Conservation (phyloP, 345 rosid species). For the Eutrema heterophyllum region DNA sequence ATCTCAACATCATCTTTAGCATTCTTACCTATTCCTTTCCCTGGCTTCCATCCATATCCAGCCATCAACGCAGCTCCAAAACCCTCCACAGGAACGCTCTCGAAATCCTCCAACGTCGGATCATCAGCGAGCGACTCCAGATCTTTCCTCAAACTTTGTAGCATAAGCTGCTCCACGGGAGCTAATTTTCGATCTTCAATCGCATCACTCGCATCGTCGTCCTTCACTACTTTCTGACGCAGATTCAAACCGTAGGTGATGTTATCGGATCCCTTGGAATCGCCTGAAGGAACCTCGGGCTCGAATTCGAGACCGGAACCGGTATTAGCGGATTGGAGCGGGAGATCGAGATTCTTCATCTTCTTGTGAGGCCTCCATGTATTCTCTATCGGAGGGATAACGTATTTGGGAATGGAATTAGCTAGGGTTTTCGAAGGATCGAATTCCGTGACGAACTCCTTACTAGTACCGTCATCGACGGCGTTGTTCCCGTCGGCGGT, state of each 20-base stretch:
- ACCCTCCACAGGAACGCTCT: slow-evolving; percentile 65
- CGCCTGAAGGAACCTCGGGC: slow-evolving; percentile 31
- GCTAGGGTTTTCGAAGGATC: slow-evolving; percentile 46
- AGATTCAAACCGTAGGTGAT: slow-evolving; percentile 60
- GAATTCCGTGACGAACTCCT: slow-evolving; percentile 53
- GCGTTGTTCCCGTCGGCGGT: slow-evolving; percentile 10
- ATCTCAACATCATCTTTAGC: slow-evolving; percentile 64
- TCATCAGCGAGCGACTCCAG: slow-evolving; percentile 56
- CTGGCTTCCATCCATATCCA: slow-evolving; percentile 84
- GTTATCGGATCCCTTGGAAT: slow-evolving; percentile 8
- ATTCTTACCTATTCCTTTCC: slow-evolving; percentile 76
- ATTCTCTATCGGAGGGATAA: slow-evolving; percentile 55
- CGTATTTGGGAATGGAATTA: slow-evolving; percentile 22
- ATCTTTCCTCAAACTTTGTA: slow-evolving; percentile 48
- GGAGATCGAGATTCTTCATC: slow-evolving; percentile 64
- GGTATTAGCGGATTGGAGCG: slow-evolving; percentile 28
- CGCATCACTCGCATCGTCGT: neutral
- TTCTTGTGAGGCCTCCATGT: slow-evolving; percentile 52
- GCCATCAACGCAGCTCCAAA: slow-evolving; percentile 64
- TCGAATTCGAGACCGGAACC: slow-evolving; percentile 49
- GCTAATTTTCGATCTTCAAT: slow-evolving; percentile 1
- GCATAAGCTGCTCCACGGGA: slow-evolving; percentile 33
- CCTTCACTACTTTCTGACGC: slow-evolving; percentile 23
- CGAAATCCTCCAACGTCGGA: slow-evolving; percentile 52
- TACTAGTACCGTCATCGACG: slow-evolving; percentile 19